A percentile compares a stretch with the other conserved stretches of the same genome.
Evolutionary conservation across 805 yeast species (phyloP).

Genomic region (Kluyveromyces dobzhanskii): DNA sequence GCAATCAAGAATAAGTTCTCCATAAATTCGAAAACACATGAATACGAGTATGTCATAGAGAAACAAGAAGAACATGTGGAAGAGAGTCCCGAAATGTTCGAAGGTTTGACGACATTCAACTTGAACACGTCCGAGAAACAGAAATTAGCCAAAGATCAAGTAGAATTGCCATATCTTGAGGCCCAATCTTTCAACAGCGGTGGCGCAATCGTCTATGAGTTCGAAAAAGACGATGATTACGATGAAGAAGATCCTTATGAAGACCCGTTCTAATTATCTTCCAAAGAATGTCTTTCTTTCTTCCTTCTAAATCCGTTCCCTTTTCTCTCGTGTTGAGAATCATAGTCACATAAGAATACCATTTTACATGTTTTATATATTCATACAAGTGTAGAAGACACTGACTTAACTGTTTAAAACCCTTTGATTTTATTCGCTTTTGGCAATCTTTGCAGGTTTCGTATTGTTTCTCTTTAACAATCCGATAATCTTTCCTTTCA

Average conservation of each 20-base stretch:
- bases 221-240: constrained; percentile 93
- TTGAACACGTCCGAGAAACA: constrained; percentile 69
- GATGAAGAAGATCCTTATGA: constrained; percentile 98
- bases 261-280: constrained; percentile 74
- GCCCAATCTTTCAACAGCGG: constrained; percentile 77
- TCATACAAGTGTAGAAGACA: no score
- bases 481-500: neutral
- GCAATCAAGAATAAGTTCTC: constrained; percentile 48
- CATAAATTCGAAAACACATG: constrained; percentile 43
- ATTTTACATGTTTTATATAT: no score
- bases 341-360: neutral
- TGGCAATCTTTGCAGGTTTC: no score
- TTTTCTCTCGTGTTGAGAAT: neutral
- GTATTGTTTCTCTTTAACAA: neutral
- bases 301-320: no score
- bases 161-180: constrained; percentile 82
- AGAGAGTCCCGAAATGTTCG: constrained; percentile 48
- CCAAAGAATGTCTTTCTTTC: no score
- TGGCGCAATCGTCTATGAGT: constrained; percentile 94
- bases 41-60: constrained; percentile 26
- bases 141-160: constrained; percentile 69
- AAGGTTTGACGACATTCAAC: constrained; percentile 82
- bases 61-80: constrained; percentile 21
- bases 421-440: no score
- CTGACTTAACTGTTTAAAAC: no score